Evolutionary conservation across 2,329 filamentous ascomycete genomes (phyloP).

Genomic region (Aspergillus melleus): DNA sequence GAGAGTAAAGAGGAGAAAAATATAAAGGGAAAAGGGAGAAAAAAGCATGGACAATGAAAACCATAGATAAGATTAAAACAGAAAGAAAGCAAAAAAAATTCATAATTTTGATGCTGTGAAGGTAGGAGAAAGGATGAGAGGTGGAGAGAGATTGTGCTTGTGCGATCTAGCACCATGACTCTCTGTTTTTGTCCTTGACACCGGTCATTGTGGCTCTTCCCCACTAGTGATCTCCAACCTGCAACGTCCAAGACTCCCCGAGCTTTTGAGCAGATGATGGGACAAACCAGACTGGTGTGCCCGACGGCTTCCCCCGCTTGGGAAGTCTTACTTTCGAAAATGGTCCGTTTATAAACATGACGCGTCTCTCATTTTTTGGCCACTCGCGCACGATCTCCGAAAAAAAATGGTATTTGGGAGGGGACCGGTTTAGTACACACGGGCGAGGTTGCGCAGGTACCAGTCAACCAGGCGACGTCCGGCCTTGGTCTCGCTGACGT

Average conservation of each 20-base stretch:
- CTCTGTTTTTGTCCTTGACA: background rate
- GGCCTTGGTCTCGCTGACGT: slow-evolving; percentile 98
- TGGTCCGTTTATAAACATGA: background rate
- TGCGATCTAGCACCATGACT: background rate
- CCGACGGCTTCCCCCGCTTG: background rate
- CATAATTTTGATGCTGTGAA: background rate
- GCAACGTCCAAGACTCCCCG: background rate
- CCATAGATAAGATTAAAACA: slow-evolving; percentile 5
- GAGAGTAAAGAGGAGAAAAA: slow-evolving; percentile 13
- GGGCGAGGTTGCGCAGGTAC: slow-evolving; percentile 95
- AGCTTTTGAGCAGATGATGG: background rate
- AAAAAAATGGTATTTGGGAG: slow-evolving; percentile 1
- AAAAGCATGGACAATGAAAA: slow-evolving; percentile 7
- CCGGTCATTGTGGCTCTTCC: background rate
- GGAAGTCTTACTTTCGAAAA: background rate
- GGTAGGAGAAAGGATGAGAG: background rate
- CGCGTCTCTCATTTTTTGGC: slow-evolving; percentile 9
- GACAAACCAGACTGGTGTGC: background rate
- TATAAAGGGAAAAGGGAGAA: background rate
- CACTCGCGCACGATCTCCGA: slow-evolving; percentile 8
- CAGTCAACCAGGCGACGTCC: slow-evolving; percentile 96
- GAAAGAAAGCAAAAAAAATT: slow-evolving; percentile 11
- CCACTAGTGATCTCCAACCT: background rate
- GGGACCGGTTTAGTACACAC: slow-evolving; percentile 70
- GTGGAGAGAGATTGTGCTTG: background rate